A percentile compares a stretch with the other conserved stretches of the same genome.
Conservation (phyloP, 1,284 basidiomycete genomes). For the Rhodotorula glutinis region DNA sequence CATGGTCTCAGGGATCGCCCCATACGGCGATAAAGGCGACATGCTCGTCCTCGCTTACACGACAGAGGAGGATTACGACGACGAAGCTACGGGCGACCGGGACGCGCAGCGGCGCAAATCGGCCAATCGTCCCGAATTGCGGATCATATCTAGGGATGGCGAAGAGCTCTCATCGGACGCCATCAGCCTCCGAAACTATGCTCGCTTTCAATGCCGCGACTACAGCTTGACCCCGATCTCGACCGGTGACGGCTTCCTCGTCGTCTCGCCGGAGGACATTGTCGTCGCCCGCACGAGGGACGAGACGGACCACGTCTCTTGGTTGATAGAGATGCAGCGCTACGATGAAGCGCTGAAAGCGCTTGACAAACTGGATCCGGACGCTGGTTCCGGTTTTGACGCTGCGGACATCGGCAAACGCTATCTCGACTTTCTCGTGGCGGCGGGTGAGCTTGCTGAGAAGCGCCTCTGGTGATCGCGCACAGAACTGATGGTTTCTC, state of each 20-base stretch:
- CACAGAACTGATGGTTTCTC: not conserved
- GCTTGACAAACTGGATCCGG: constrained; percentile 62
- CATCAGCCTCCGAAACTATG: constrained; percentile 71
- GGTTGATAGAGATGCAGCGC: constrained; percentile 79
- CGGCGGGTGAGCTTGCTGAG: too few species aligned
- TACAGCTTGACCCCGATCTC: constrained; percentile 60
- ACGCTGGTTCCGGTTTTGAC: constrained; percentile 53
- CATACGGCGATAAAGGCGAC: constrained; percentile 59
- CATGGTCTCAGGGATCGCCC: constrained; percentile 87
- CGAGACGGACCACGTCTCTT: constrained; percentile 82
- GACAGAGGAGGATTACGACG: constrained; percentile 54
- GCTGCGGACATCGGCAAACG: constrained; percentile 73
- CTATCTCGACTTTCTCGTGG: constrained; percentile 75
- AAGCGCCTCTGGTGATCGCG: too few species aligned
- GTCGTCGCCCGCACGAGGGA: constrained; percentile 83
- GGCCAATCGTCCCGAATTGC: constrained; percentile 84
- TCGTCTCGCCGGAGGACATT: constrained; percentile 79
- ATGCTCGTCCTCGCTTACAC: constrained; percentile 77
- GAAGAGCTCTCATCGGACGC: constrained; percentile 88
- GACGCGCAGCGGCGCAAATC: constrained; percentile 63
- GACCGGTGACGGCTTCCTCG: constrained; percentile 59
- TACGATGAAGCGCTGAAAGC: constrained; percentile 86
- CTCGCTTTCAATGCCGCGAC: constrained; percentile 87
- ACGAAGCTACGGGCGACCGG: constrained; percentile 61
- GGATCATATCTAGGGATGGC: constrained; percentile 81